Evolutionary conservation across 805 yeast species (phyloP), one percentile per base, ranked within the genome.

Genomic region (Candida patagonica): DNA sequence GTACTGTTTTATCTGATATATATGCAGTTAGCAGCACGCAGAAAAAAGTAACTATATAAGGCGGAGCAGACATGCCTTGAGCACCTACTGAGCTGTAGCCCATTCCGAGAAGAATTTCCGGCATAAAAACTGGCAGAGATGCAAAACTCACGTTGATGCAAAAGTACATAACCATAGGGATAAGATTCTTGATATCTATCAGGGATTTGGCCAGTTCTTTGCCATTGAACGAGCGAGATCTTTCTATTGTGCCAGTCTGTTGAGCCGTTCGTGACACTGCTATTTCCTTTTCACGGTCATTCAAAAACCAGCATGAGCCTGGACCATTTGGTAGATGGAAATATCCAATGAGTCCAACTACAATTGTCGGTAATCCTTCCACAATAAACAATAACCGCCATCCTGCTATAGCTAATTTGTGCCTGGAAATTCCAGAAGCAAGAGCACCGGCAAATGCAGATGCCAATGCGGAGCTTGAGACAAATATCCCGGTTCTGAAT

Each of bases 361-460:
- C 59, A 57, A 69, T 46, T 17, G 71, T 55, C 50, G 62, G 46
- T 50, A 65, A 53, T 1, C 69, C 73, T 48, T 70, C 74, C 34
- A 70, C 53, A 5, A 70, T 60, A 49, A 70, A 70, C 60, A 70
- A 55, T 64, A 69, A 66, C 45, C 67, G 61, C 59, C 66, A 71
- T 3, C 67, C 64, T 8, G 57, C 52, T 8, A 60, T 54, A 36
- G 71, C 70, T 6, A 43, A 12, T 30, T 43, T 6, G 36, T 40
- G 22, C 30, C 46, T 30, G 34, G 48, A 30, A 75, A 54, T 29
- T 55, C 53, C 31, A 63, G 54, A 46, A 61, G 68, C 37, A 73
- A 67, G 17, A 73, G 73, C 23, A 76, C 74, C 51, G 73, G 79
- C 31, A 77, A 61, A 46, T 69, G 72, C 79, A 0, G 80, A 65